Percentiles rank a stretch among this genome's conserved stretches.
Evolutionary conservation across 1,284 basidiomycete genomes (phyloP).

Genomic region (Salmacisia buchloeana): DNA sequence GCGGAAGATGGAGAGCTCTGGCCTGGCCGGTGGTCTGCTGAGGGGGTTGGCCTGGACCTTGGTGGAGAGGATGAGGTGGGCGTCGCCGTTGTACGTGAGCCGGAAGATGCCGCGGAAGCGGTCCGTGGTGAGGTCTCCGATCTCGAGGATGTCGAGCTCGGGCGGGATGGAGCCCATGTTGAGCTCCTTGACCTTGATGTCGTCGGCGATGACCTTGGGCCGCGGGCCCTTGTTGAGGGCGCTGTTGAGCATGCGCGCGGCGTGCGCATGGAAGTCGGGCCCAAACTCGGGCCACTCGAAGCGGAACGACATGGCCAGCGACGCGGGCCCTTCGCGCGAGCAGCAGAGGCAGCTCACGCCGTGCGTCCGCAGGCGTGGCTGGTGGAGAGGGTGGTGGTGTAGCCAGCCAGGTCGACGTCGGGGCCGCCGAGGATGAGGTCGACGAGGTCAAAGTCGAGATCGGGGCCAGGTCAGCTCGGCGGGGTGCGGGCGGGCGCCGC

Average conservation of each 20-base stretch:
- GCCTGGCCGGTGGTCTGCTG: slow-evolving; percentile 53
- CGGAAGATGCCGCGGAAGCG: slow-evolving; percentile 97
- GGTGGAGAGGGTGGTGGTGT: no score
- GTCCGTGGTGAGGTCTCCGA: slow-evolving; percentile 90
- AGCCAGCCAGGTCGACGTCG: no score
- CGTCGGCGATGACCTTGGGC: slow-evolving; percentile 93
- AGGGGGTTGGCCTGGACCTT: slow-evolving; percentile 96
- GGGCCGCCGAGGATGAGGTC: no score
- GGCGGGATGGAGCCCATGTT: slow-evolving; percentile 92
- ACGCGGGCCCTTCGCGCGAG: no score
- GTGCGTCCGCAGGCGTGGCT: no score
- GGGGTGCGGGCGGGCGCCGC: no score
- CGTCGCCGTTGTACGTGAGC: slow-evolving; percentile 90
- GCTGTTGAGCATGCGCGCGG: slow-evolving; percentile 39
- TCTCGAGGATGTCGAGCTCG: slow-evolving; percentile 92
- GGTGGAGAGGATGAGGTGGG: slow-evolving; percentile 88
- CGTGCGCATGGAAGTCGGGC: slow-evolving; percentile 54
- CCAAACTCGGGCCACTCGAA: slow-evolving; percentile 96
- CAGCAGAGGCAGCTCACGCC: no score
- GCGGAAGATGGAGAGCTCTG: slow-evolving; percentile 24
- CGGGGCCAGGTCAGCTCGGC: no score
- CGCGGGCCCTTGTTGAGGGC: slow-evolving; percentile 59
- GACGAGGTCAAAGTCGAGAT: no score
- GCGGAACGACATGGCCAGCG: slow-evolving; percentile 92
- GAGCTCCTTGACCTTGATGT: slow-evolving; percentile 92